Base-by-base conservation (phyloP, 1,284 basidiomycete species). In the Ceratobasidium papillatum region DNA sequence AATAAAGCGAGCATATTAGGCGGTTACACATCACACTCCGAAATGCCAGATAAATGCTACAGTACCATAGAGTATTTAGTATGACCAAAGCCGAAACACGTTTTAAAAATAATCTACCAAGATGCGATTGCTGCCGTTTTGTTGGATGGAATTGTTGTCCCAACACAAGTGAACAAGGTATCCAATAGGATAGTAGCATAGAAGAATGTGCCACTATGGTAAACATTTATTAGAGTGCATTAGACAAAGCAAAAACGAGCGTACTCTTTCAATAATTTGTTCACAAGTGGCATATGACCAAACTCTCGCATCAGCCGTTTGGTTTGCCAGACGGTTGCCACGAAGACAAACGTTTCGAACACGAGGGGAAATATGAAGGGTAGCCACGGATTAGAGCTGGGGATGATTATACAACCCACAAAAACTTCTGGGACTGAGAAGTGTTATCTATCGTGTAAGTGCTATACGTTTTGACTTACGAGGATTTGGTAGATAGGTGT, bases 1-100 rank as follows among this genome's bases (percentile, higher is more conserved):
- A 38, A 27, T 69, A 47, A 22, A 69, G 66, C 11, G 66, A 69
- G 36, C 52, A 69, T 25, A 69, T 69, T 3, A 69, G 52, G 2
- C 66, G 49, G 45, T 27, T 69, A n/a, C 66, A 69, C 36, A 69
- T 54, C 17, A 69, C 52, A 25, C 66, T 69, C 14, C 36, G 9
- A 14, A 58, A 41, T 14, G 66, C 51, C 1, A 34, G 25, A 8
- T 56, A 58, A 11, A 58, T 12, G 25, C 66, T 69, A 51, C 14
- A n/a, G n/a, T n/a, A 14, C 8, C 7, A 11, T 17, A 5, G 49
- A n/a, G 3, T 32, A 17, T 9, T 19, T 14, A 34, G 45, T 17
- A 32, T 8, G 25, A 27, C 4, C 27, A 30, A 17, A 12, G 5
- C 22, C n/a, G 19, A 43, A n/a, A n/a, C n/a, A 41, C 12, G 8